These are phyloP conservation scores for Dryas alaskensis DNA, from an alignment of 306 rosid genomes.

Conservation along the genomic window DNA sequence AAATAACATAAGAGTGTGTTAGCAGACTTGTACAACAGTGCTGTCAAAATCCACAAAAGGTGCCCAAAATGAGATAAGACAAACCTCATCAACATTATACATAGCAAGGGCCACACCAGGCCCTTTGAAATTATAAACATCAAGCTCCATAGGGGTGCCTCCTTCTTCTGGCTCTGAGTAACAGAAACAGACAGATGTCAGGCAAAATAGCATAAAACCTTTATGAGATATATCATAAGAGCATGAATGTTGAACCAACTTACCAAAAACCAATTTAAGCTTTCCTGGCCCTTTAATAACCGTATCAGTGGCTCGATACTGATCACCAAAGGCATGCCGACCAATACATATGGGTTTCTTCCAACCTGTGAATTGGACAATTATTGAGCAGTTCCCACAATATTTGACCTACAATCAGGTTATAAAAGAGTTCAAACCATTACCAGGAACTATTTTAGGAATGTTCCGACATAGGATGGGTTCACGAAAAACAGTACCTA, in stretches of 20 bases:
- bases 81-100: constrained; percentile 95
- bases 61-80: constrained; percentile 18
- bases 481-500: constrained; percentile 96
- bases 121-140: constrained; percentile 81
- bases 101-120: constrained; percentile 91
- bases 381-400: constrained; percentile 30
- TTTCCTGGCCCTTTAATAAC: constrained; percentile 77
- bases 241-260: constrained; percentile 28
- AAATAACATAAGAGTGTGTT: constrained; percentile 18
- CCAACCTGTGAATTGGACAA: constrained; percentile 71
- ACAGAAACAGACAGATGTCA: constrained; percentile 23
- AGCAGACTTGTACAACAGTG: neutral
- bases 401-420: constrained; percentile 17
- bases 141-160: constrained; percentile 66
- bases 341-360: constrained; percentile 97
- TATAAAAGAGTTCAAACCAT: constrained; percentile 26
- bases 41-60: neutral
- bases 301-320: constrained; percentile 90
- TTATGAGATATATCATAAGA: constrained; percentile 17
- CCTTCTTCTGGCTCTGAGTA: constrained; percentile 75
- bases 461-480: constrained; percentile 84
- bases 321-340: constrained; percentile 99
- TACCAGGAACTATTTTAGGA: constrained; percentile 79
- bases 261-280: constrained; percentile 93
- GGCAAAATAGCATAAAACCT: constrained; percentile 11